A percentile compares a stretch with the other conserved stretches of the same genome.
phyloP scores from a whole-genome alignment of 179 eudicot genomes.

The Spergularia azorica region DNA sequence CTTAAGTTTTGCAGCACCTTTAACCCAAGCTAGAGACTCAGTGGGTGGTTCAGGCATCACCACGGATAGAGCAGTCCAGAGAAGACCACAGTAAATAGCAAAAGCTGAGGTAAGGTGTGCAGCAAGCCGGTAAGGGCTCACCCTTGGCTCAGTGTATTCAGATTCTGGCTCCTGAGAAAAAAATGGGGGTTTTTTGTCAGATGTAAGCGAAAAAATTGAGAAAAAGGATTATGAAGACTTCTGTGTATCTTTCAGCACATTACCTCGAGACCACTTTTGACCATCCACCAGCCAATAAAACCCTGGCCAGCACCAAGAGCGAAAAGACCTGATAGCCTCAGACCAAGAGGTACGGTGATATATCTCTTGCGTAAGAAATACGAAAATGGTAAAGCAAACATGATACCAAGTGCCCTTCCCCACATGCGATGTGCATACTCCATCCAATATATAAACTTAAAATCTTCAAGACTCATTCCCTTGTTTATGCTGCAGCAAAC shows the following conservation, averaged over 20 bases:
- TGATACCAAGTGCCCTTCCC: slow-evolving; percentile 96
- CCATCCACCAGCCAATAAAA: slow-evolving; percentile 99
- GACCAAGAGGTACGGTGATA: slow-evolving; percentile 69
- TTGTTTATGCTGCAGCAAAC: slow-evolving; percentile 64
- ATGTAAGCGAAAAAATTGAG: neutral
- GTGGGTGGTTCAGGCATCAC: slow-evolving; percentile 99
- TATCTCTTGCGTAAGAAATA: slow-evolving; percentile 88
- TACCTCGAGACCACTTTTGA: slow-evolving; percentile 98
- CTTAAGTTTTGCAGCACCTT: slow-evolving; percentile 85
- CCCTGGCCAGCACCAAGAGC: slow-evolving; percentile 98
- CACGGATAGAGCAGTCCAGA: slow-evolving; percentile 95
- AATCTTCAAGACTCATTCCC: slow-evolving; percentile 88
- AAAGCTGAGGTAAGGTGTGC: slow-evolving; percentile 97
- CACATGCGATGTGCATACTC: slow-evolving; percentile 99
- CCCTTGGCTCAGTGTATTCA: slow-evolving; percentile 82
- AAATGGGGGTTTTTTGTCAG: neutral
- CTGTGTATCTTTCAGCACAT: neutral
- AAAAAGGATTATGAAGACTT: neutral
- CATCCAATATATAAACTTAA: slow-evolving; percentile 97
- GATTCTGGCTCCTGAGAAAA: slow-evolving; percentile 73
- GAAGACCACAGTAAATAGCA: slow-evolving; percentile 75
- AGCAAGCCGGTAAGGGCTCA: slow-evolving; percentile 90
- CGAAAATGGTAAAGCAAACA: slow-evolving; percentile 95
- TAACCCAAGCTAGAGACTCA: slow-evolving; percentile 86
- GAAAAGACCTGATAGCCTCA: slow-evolving; percentile 75